Evolutionary conservation across 73 alveolate species (phyloP), one percentile per base, ranked within the genome.

Genomic region (Tetrahymena malaccensis): DNA sequence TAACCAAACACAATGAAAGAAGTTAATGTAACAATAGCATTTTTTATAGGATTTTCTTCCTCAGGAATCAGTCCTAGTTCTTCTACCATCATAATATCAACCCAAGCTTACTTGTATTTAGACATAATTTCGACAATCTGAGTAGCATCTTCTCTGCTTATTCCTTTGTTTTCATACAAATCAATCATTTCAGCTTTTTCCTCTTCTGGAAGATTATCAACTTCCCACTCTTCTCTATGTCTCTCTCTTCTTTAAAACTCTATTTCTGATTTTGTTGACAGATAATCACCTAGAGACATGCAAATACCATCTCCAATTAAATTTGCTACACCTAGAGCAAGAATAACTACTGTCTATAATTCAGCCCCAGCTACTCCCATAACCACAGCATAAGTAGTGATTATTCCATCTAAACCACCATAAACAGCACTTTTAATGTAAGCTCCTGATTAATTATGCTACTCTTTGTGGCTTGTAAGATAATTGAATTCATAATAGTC

Each of bases 11-110:
- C 34, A 22, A 85, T 40, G 33, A 95, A 95, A 27, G 97, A 85
- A 50, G 93, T 43, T 19, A 95, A 56, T 0, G 97, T 95, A 15
- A 95, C 97, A 34, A 95, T 50, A 22, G 97, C 97, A 89, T 95
- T 93, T 89, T 95, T 95, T 9, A 85, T 35, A 21, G 97, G 97
- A 50, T 95, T 58, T 22, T 95, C 97, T 55, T 95, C 95, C 27
- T 85, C 13, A 89, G 95, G 85, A 94, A 95, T 95, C 17, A 95
- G 33, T 34, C 97, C 97, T 25, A 95, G 94, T 89, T 95, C 97
- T 57, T 95, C 97, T 43, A 95, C 95, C 97, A 95, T 95, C 97
- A 95, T 95, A n/a, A 95, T 94, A 35, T 95, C 95, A n/a, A 95
- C 95, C 95, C 95, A 95, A 1, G 94, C 97, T 50, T 85, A 85